A percentile compares a stretch with the other conserved stretches of the same genome.
Evolutionary conservation across 176 grass and related monocot genomes (phyloP).

Genomic region (Poa pratensis): DNA sequence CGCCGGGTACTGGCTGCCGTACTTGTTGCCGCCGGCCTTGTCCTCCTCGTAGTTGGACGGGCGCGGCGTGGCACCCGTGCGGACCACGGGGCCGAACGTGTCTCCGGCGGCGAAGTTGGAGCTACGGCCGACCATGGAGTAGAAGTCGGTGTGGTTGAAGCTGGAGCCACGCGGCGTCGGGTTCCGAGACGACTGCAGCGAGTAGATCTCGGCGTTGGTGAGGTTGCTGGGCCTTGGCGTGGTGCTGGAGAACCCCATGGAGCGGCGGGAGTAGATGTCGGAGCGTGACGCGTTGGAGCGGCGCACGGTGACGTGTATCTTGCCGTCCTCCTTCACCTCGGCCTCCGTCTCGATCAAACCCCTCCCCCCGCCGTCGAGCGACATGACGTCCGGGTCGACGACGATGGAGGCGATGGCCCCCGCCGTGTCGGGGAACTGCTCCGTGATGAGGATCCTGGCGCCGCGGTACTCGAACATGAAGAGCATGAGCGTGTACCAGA

Average conservation of each 20-base stretch:
- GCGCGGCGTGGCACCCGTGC: slow-evolving; percentile 70
- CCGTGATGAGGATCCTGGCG: slow-evolving; percentile 84
- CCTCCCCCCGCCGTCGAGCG: slow-evolving; percentile 68
- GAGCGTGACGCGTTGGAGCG: slow-evolving; percentile 92
- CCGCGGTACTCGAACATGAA: slow-evolving; percentile 98
- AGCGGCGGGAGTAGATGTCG: slow-evolving; percentile 84
- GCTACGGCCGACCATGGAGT: slow-evolving; percentile 94
- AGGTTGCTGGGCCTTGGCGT: slow-evolving; percentile 95
- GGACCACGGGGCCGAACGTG: slow-evolving; percentile 60
- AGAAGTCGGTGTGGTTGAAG: slow-evolving; percentile 99
- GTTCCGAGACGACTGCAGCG: slow-evolving; percentile 92
- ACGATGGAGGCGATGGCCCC: slow-evolving; percentile 87
- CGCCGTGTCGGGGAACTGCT: slow-evolving; percentile 96
- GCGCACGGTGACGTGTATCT: slow-evolving; percentile 87
- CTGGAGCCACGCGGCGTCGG: slow-evolving; percentile 93
- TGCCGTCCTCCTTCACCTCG: slow-evolving; percentile 91
- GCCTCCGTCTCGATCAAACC: slow-evolving; percentile 94
- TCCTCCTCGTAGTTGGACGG: slow-evolving; percentile 98
- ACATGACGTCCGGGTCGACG: slow-evolving; percentile 88
- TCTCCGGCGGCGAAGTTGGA: slow-evolving; percentile 86
- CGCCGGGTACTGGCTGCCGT: slow-evolving; percentile 58
- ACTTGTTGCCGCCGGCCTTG: slow-evolving; percentile 46
- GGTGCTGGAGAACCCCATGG: slow-evolving; percentile 82
- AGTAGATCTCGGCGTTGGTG: slow-evolving; percentile 99
- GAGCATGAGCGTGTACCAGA: slow-evolving; percentile 99